phyloP scores from a whole-genome alignment of 179 eudicot genomes.

The Corrigiola litoralis region DNA sequence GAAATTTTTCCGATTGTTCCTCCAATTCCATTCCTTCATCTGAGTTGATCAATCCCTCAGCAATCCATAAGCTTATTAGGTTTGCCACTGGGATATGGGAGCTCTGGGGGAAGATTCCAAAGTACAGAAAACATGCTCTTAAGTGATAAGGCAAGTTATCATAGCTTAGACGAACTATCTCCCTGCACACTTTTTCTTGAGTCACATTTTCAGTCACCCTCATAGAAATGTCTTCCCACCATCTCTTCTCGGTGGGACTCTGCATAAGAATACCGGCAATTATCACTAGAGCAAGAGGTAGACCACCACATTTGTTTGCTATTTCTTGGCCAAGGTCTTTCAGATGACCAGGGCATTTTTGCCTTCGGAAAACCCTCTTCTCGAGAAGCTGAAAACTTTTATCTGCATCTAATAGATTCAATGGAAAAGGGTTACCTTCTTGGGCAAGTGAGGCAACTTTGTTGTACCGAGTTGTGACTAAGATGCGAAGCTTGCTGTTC shows the following conservation, averaged over 20 bases:
- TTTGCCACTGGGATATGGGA: conserved; percentile 9
- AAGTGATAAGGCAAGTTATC: conserved; percentile 28
- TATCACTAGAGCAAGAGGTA: conserved; percentile 19
- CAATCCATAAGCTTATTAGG: conserved; percentile 32
- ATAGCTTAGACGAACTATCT: conserved; percentile 25
- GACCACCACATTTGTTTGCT: conserved; percentile 11
- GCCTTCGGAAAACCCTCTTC: conserved; percentile 7
- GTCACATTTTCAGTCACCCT: conserved; percentile 15
- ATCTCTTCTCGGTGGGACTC: conserved; percentile 2
- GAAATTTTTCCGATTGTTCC: conserved; percentile 29
- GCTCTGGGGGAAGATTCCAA: conserved; percentile 27
- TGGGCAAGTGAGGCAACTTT: conserved; percentile 9
- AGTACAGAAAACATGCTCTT: conserved; percentile 35
- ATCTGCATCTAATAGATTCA: neutral
- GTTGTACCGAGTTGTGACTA: conserved; percentile 8
- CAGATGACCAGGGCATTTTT: conserved; percentile 7
- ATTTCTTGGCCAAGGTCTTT: conserved; percentile 4
- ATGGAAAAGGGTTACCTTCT: conserved; percentile 10
- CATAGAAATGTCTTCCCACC: conserved; percentile 16
- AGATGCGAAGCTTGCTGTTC: conserved; percentile 1
- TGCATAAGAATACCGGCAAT: conserved; percentile 14
- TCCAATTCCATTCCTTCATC: conserved; percentile 18
- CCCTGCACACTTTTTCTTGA: conserved; percentile 5
- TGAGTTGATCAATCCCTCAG: conserved; percentile 30
- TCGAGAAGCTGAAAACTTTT: conserved; percentile 15